Evolutionary conservation across 2,329 filamentous ascomycete genomes (phyloP).

Genomic region (Parastagonospora avenae): DNA sequence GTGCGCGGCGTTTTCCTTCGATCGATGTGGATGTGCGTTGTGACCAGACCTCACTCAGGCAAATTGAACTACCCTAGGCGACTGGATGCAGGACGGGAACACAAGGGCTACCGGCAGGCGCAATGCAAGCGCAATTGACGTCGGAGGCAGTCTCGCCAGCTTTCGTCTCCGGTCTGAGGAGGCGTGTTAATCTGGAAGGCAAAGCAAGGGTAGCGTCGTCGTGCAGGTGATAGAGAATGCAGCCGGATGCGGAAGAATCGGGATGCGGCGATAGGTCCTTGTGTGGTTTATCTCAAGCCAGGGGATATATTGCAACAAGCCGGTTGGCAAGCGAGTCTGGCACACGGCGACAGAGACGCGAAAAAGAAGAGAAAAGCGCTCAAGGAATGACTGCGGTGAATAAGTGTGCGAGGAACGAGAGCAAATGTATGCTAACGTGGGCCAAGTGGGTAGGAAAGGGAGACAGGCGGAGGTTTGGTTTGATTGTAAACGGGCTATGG

Average conservation of each 20-base stretch:
- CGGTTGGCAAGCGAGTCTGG: constrained; percentile 29
- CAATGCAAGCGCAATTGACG: constrained; percentile 24
- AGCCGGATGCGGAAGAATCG: constrained; percentile 31
- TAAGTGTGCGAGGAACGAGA: constrained; percentile 21
- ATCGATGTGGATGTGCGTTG: constrained; percentile 24
- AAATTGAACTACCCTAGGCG: constrained; percentile 22
- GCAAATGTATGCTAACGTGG: constrained; percentile 18
- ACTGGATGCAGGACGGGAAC: constrained; percentile 27
- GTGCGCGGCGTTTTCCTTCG: constrained; percentile 11
- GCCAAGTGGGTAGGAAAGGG: constrained; percentile 25
- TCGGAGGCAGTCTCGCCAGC: constrained; percentile 24
- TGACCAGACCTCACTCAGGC: constrained; percentile 31
- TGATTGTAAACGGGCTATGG: constrained; percentile 24
- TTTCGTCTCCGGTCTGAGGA: constrained; percentile 24
- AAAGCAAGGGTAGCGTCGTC: constrained; percentile 37
- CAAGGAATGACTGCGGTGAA: constrained; percentile 41
- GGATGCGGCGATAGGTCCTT: constrained; percentile 26
- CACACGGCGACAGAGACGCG: constrained; percentile 19
- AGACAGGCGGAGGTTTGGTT: constrained; percentile 12
- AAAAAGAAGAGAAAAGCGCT: constrained; percentile 29
- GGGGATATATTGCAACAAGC: constrained; percentile 37
- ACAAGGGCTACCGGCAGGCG: constrained; percentile 25
- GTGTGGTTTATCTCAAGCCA: constrained; percentile 28
- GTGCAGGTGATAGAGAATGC: constrained; percentile 33
- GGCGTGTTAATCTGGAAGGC: constrained; percentile 34